These are phyloP conservation scores for Phytophthora sp. DNA, from an alignment of 352 stramenopile species.

Conservation along the genomic window DNA sequence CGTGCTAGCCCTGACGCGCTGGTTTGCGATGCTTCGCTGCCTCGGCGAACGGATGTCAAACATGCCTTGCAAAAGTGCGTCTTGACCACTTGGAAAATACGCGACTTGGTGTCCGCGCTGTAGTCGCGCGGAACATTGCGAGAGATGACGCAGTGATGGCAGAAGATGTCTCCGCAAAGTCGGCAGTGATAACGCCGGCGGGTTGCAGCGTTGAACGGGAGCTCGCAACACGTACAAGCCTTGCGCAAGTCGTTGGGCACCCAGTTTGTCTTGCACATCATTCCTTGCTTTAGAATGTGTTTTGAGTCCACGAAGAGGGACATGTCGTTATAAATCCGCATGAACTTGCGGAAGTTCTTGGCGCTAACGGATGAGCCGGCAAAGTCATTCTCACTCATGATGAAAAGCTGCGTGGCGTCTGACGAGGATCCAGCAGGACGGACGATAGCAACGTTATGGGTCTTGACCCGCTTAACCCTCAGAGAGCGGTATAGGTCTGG, in stretches of 20 bases:
- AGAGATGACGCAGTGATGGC: constrained; percentile 66
- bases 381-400: constrained; percentile 66
- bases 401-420: constrained; percentile 57
- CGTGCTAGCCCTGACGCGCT: background rate
- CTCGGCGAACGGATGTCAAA: constrained; percentile 46
- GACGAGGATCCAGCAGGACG: constrained; percentile 23
- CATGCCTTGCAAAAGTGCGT: constrained; percentile 70
- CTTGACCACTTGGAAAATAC: constrained; percentile 59
- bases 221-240: constrained; percentile 63
- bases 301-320: constrained; percentile 63
- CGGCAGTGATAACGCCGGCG: constrained; percentile 75
- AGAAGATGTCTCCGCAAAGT: constrained; percentile 81
- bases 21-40: constrained; percentile 13
- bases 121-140: constrained; percentile 47
- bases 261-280: constrained; percentile 64
- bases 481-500: constrained; percentile 47
- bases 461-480: constrained; percentile 62
- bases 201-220: constrained; percentile 59
- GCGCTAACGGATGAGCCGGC: constrained; percentile 34
- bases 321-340: constrained; percentile 64
- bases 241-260: constrained; percentile 57
- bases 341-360: constrained; percentile 48
- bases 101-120: constrained; percentile 25
- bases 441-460: constrained; percentile 58
- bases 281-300: constrained; percentile 58